A percentile compares a stretch with the other conserved stretches of the same genome.
Evolutionary conservation across 768 basidiomycete genomes (phyloP).

Genomic region (Lepiota subincarnata): DNA sequence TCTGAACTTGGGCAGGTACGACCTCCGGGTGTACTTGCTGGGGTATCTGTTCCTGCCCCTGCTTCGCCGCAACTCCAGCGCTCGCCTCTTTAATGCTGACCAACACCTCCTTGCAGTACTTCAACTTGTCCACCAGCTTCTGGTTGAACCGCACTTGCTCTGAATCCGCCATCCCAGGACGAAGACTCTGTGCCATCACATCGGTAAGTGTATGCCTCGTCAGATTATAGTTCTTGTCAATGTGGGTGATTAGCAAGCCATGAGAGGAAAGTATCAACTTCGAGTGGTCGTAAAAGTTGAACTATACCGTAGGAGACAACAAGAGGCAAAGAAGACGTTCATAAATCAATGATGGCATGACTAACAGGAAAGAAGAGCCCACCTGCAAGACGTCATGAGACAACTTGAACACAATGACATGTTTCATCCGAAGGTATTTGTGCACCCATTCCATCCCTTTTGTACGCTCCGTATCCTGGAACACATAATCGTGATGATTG

Average conservation of each 20-base stretch:
- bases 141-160: slow-evolving; percentile 59
- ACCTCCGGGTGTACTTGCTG: neutral
- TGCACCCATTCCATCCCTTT: slow-evolving; percentile 95
- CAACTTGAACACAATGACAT: slow-evolving; percentile 94
- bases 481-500: slow-evolving; percentile 82
- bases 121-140: slow-evolving; percentile 72
- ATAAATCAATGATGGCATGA: slow-evolving; percentile 8
- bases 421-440: slow-evolving; percentile 94
- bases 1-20: neutral
- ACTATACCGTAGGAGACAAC: slow-evolving; percentile 43
- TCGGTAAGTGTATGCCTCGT: slow-evolving; percentile 70
- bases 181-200: slow-evolving; percentile 55
- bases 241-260: slow-evolving; percentile 79
- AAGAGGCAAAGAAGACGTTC: neutral
- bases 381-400: slow-evolving; percentile 97
- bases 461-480: slow-evolving; percentile 57
- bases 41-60: neutral
- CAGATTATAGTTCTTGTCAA: slow-evolving; percentile 83
- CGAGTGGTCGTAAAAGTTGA: slow-evolving; percentile 98
- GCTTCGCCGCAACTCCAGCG: slow-evolving; percentile 18
- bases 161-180: slow-evolving; percentile 35
- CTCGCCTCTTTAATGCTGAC: slow-evolving; percentile 63
- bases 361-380: slow-evolving; percentile 16
- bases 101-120: slow-evolving; percentile 84
- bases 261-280: slow-evolving; percentile 86